phyloP scores from a whole-genome alignment of 768 basidiomycete species.

The Termitomyces sp. region DNA sequence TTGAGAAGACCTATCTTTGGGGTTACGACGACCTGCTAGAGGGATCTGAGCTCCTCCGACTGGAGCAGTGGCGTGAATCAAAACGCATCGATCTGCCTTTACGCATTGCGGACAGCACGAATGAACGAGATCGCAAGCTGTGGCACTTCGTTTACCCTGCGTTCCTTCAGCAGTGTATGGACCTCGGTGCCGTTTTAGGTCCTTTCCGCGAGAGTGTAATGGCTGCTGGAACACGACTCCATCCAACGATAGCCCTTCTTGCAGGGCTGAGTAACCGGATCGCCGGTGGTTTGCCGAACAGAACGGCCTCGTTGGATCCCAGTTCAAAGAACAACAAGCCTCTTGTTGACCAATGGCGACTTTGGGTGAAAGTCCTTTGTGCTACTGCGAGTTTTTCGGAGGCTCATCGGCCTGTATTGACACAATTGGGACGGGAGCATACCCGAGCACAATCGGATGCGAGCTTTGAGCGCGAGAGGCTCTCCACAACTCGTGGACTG shows the following conservation, averaged over 20 bases:
- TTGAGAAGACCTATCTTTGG: conserved; percentile 43
- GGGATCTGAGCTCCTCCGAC: conserved; percentile 48
- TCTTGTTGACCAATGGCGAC: conserved; percentile 72
- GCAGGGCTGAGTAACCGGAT: conserved; percentile 63
- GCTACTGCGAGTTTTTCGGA: conserved; percentile 72
- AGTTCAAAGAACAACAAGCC: conserved; percentile 55
- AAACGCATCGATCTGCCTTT: conserved; percentile 52
- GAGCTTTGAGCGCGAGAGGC: conserved; percentile 75
- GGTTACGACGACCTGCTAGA: conserved; percentile 68
- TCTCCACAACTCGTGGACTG: conserved; percentile 75
- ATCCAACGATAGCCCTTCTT: conserved; percentile 64
- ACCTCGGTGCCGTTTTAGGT: conserved; percentile 38
- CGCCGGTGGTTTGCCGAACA: conserved; percentile 39
- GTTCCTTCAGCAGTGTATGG: conserved; percentile 53
- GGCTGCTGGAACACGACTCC: conserved; percentile 64
- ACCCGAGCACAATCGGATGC: conserved; percentile 64
- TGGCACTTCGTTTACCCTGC: conserved; percentile 73
- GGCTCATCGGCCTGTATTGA: conserved; percentile 44
- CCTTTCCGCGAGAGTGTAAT: conserved; percentile 62
- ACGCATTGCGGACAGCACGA: conserved; percentile 66
- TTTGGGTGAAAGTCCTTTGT: conserved; percentile 83
- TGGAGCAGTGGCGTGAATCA: conserved; percentile 63
- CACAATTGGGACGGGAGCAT: conserved; percentile 59
- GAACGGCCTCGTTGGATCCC: conserved; percentile 36
- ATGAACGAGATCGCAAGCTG: conserved; percentile 60